Evolutionary conservation across 1,139 yeast genomes (phyloP).

Genomic region (Taphrina deformans): DNA sequence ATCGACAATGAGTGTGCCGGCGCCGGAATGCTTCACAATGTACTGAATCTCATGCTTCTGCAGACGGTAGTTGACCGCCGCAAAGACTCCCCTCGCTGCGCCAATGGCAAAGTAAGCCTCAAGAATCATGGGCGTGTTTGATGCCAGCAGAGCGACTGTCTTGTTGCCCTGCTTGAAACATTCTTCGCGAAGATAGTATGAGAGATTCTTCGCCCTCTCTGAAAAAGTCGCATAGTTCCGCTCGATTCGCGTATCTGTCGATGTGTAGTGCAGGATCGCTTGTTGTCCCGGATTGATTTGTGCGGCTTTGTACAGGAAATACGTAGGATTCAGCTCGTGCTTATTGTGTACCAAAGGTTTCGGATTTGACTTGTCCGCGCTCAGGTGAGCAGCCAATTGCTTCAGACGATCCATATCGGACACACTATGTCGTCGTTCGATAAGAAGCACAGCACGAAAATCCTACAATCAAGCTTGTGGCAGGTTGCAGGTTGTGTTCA

Average conservation of each 20-base stretch:
- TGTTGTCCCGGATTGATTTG: constrained; percentile 46
- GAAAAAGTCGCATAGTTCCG: constrained; percentile 44
- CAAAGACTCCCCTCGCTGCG: constrained; percentile 46
- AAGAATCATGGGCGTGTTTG: constrained; percentile 49
- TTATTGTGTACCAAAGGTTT: constrained; percentile 36
- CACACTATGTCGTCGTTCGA: no score
- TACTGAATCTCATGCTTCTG: constrained; percentile 45
- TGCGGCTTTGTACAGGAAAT: constrained; percentile 47
- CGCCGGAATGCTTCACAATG: constrained; percentile 45
- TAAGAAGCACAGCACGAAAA: no score
- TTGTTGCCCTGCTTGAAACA: constrained; percentile 40
- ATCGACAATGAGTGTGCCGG: constrained; percentile 46
- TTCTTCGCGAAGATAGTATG: constrained; percentile 43
- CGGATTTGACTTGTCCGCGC: not conserved
- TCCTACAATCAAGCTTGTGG: no score
- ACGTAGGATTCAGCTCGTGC: constrained; percentile 47
- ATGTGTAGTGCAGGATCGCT: constrained; percentile 45
- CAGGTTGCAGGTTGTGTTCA: no score
- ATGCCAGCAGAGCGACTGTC: constrained; percentile 46
- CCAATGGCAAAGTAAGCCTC: constrained; percentile 47
- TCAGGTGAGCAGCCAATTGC: constrained; percentile 1
- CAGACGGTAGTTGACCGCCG: constrained; percentile 47
- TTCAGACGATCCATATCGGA: constrained; percentile 10
- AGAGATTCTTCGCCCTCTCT: constrained; percentile 44
- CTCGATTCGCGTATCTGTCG: constrained; percentile 41